phyloP scores from a whole-genome alignment of 345 rosid species.

The Aquilaria sinensis region DNA sequence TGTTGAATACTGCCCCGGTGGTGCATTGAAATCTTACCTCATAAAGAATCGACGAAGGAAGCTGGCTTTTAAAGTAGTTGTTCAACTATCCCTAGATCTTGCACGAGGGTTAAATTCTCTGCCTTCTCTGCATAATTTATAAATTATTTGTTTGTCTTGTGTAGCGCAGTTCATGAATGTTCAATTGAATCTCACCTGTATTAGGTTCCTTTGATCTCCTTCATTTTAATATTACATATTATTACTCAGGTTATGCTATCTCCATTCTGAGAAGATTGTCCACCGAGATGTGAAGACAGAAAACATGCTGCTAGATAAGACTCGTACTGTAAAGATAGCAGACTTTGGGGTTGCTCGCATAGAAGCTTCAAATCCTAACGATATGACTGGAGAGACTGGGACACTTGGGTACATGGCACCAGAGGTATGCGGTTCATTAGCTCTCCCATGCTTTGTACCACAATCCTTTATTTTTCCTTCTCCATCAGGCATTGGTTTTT shows the following conservation, averaged over 20 bases:
- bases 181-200: neutral
- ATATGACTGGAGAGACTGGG: conserved; percentile 99
- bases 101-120: conserved; percentile 76
- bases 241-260: conserved; percentile 70
- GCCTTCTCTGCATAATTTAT: conserved; percentile 4
- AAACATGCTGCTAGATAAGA: conserved; percentile 91
- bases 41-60: conserved; percentile 88
- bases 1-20: conserved; percentile 95
- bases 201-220: conserved; percentile 9
- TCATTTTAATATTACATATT: neutral
- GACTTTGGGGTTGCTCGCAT: conserved; percentile 98
- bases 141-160: neutral
- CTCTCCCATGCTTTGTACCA: neutral
- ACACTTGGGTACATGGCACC: conserved; percentile 99
- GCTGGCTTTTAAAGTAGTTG: conserved; percentile 88
- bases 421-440: conserved; percentile 43
- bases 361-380: conserved; percentile 96
- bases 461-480: too few relatives aligned
- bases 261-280: conserved; percentile 84
- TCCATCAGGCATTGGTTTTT: too few relatives aligned
- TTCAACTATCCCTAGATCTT: conserved; percentile 86
- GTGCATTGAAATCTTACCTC: conserved; percentile 80
- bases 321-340: conserved; percentile 82
- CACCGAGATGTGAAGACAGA: conserved; percentile 99
- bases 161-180: neutral